phyloP scores from a whole-genome alignment of 768 basidiomycete species.

The Floccularia luteovirens region DNA sequence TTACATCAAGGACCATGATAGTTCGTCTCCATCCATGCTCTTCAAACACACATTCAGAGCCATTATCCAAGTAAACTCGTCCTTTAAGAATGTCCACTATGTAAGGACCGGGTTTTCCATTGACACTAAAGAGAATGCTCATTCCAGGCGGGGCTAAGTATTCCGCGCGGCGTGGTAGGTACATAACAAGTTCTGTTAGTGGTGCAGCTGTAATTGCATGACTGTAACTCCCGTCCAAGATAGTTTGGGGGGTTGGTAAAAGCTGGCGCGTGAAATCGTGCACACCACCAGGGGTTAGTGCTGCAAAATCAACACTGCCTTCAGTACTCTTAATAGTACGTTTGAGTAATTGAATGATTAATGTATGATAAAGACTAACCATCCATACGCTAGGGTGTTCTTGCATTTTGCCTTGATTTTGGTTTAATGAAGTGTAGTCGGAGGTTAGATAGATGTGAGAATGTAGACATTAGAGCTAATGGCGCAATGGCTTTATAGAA shows the following conservation, averaged over 20 bases:
- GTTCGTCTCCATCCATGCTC: conserved; percentile 12
- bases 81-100: conserved; percentile 10
- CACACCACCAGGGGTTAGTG: too few relatives aligned
- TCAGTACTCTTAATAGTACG: too few relatives aligned
- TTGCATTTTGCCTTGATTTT: too few relatives aligned
- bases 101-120: conserved; percentile 15
- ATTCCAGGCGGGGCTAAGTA: conserved; percentile 6
- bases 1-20: conserved; percentile 11
- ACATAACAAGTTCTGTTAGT: conserved; percentile 6
- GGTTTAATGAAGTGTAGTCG: too few relatives aligned
- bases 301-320: too few relatives aligned
- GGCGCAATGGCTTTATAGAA: too few relatives aligned
- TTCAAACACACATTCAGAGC: conserved; percentile 11
- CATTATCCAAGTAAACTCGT: conserved; percentile 10
- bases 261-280: too few relatives aligned
- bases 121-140: conserved; percentile 12
- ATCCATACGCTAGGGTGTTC: too few relatives aligned
- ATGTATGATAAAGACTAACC: too few relatives aligned
- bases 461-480: too few relatives aligned
- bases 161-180: conserved; percentile 10
- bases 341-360: too few relatives aligned
- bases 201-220: background rate
- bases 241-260: conserved; percentile 8
- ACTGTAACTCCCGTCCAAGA: conserved; percentile 9
- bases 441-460: too few relatives aligned